A percentile compares a stretch with the other conserved stretches of the same genome.
phyloP scores from a whole-genome alignment of 1,284 basidiomycete genomes.

The Volvariella volvacea region DNA sequence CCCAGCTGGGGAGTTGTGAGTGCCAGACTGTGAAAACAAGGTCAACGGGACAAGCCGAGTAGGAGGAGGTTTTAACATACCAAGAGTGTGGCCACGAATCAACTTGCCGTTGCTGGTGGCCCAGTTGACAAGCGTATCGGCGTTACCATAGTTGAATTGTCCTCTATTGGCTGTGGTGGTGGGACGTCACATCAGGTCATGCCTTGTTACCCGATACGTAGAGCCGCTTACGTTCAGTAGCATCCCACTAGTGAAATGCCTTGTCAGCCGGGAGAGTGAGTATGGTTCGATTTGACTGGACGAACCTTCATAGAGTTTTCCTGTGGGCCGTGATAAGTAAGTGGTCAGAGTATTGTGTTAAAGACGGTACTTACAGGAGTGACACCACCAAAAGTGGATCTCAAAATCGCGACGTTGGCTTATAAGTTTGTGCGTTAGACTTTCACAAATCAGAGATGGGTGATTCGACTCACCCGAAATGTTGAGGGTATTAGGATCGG shows the following conservation, averaged over 20 bases:
- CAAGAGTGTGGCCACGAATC: conserved; percentile 23
- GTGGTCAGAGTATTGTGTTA: neutral
- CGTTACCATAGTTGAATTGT: conserved; percentile 15
- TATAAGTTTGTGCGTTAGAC: neutral
- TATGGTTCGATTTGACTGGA: too few relatives aligned
- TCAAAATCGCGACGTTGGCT: conserved; percentile 22
- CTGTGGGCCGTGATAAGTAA: neutral
- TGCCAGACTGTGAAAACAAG: conserved; percentile 20
- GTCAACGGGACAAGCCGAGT: too few relatives aligned
- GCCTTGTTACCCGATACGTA: too few relatives aligned
- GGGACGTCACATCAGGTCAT: neutral
- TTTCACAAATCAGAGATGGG: neutral
- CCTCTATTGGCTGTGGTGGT: conserved; percentile 12
- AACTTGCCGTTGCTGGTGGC: conserved; percentile 20
- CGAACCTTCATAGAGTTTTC: conserved; percentile 27
- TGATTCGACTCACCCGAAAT: neutral
- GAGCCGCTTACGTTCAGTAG: conserved; percentile 14
- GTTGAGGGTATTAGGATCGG: neutral
- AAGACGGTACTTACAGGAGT: conserved; percentile 22
- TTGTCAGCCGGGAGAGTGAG: neutral
- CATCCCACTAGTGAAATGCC: conserved; percentile 15
- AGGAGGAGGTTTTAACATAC: conserved; percentile 8
- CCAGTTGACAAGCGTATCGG: conserved; percentile 23
- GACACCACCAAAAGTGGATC: conserved; percentile 26
- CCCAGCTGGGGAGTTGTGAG: conserved; percentile 21